Base-by-base conservation (phyloP, 2,329 filamentous ascomycete genomes). In the Diaporthe sp. region DNA sequence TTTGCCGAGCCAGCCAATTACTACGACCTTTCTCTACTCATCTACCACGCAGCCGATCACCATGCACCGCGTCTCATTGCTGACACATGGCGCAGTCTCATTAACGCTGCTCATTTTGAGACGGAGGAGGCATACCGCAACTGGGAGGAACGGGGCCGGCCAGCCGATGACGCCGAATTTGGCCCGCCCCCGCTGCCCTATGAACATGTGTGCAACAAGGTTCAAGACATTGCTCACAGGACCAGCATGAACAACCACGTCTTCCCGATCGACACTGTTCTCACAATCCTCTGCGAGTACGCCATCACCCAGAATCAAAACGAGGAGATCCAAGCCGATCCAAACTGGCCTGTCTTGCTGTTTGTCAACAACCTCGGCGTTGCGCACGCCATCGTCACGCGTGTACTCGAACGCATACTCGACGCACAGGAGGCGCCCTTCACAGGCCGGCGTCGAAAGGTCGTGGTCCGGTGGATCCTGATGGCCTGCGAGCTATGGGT, bases 1-100 rank as follows among this genome's bases (percentile, higher is more conserved):
- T 99, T 95, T 80, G 95, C 96, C 73, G 96, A 98, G 81, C 93
- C 95, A 81, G 97, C 95, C 2, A 80, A 79, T 68, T 99, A 99
- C 88, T 96, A 95, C 85, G 97, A 98, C 82, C 90, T 99, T 69
- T 98, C 95, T 82, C 90, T 99, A 12, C 89, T 96, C 76, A 98
- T 99, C 81, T 98, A 96, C 87, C 94, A 97, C 83, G 91, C 94
- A 1, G 96, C 96, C 61, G 95, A 98, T 83, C 95, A 98, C 86
- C 94, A 96, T 79, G 97, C 96, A 80, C 89, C 95, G 2, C 92
- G 94, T 57, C 94, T 97, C 77, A 97, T 99, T 80, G 89, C 90
- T 73, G 89, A 92, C 55, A 97, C 95, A 4, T 99, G 97, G 97
- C 89, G 92, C 81, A 93, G 93, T 79, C 88, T 98, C 28, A 92